Evolutionary conservation across 768 basidiomycete genomes (phyloP).

Genomic region (Crucibulum laeve): DNA sequence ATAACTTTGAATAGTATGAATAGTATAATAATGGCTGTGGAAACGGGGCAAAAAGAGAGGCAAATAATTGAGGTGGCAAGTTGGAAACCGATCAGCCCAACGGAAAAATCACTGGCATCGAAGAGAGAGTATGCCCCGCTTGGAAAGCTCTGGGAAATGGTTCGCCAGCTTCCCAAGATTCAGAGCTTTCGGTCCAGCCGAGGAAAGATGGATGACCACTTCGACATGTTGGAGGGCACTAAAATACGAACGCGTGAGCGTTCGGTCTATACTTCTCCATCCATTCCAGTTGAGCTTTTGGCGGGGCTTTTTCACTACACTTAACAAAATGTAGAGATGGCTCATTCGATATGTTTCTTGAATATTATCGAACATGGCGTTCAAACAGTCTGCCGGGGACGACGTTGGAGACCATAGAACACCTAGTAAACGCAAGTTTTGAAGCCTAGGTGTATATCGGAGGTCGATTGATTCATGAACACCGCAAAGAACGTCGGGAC

Average conservation of each 20-base stretch:
- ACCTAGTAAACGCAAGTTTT: not conserved
- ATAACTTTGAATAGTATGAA: too few species aligned
- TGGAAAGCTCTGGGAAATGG: slow-evolving; percentile 1
- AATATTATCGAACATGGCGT: not conserved
- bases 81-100: not conserved
- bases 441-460: not conserved
- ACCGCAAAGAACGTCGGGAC: not conserved
- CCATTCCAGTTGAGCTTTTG: slow-evolving; percentile 5
- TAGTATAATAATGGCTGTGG: too few species aligned
- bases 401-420: not conserved
- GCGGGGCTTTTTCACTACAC: slow-evolving; percentile 7
- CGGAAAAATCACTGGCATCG: not conserved
- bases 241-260: slow-evolving; percentile 6
- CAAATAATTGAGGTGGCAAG: slow-evolving; percentile 15
- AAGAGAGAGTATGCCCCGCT: not conserved
- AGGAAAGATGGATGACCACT: slow-evolving; percentile 4
- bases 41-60: too few species aligned
- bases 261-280: slow-evolving; percentile 8
- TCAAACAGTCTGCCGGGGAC: not conserved
- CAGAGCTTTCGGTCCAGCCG: not conserved
- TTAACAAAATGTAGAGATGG: slow-evolving; percentile 8
- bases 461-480: not conserved
- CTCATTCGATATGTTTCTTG: slow-evolving; percentile 4
- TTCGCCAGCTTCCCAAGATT: slow-evolving; percentile 2
- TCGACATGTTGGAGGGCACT: slow-evolving; percentile 2